Evolutionary conservation across 2,329 filamentous ascomycete genomes (phyloP).

Genomic region (Arthrobotrys entomopaga): DNA sequence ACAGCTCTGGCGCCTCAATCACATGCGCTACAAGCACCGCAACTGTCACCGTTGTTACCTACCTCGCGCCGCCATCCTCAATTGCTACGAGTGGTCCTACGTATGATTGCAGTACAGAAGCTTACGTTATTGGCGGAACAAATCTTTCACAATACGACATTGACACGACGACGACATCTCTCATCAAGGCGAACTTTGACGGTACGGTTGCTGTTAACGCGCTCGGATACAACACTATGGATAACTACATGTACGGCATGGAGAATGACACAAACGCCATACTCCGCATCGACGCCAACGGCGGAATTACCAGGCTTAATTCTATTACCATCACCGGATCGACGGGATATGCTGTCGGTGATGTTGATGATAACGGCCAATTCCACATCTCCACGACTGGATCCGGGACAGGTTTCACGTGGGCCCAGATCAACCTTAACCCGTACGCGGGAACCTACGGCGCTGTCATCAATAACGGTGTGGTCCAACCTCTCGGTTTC

Average conservation of each 20-base stretch:
- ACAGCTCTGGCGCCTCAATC: no score
- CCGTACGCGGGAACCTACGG: neutral
- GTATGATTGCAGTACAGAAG: neutral
- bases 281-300: neutral
- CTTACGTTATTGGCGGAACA: neutral
- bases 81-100: neutral
- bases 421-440: slow-evolving; percentile 5
- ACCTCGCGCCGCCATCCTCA: neutral
- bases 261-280: neutral
- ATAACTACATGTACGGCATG: neutral
- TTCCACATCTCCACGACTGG: neutral
- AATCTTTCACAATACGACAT: neutral
- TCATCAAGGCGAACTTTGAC: neutral
- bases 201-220: neutral
- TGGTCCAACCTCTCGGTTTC: neutral
- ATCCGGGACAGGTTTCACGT: neutral
- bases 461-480: neutral
- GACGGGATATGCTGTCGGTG: neutral
- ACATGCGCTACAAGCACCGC: no score
- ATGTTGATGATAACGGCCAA: slow-evolving; percentile 2
- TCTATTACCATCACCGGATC: neutral
- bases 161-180: neutral
- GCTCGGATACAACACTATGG: neutral
- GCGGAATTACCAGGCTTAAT: neutral
- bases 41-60: neutral